These are phyloP conservation scores for Eucalyptus polyanthemos DNA, from an alignment of 345 rosid species.

Conservation along the genomic window DNA sequence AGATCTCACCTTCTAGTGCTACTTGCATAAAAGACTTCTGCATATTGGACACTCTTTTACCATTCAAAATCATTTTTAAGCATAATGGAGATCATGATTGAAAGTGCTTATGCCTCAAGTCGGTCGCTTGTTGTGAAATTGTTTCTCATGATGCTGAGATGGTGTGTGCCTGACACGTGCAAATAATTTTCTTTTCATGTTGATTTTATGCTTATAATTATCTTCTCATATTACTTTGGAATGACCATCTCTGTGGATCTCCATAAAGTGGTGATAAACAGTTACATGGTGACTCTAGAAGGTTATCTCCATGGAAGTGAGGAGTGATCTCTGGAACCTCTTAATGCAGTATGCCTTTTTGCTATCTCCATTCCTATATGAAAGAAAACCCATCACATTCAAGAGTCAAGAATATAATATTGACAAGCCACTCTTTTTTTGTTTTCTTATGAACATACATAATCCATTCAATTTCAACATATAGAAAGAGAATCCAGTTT, in stretches of 20 bases:
- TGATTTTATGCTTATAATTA: not conserved
- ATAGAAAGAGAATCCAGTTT: not conserved
- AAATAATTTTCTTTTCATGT: not conserved
- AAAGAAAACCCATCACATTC: not conserved
- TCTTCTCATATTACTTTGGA: not conserved
- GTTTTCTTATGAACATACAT: not conserved
- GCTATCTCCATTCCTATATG: not conserved
- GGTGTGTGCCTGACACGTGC: not conserved
- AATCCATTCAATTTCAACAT: not conserved
- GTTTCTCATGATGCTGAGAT: not conserved
- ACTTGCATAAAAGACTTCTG: not conserved
- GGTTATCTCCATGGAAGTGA: not conserved
- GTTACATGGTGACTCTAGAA: not conserved
- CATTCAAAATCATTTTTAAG: not conserved
- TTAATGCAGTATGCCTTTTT: not conserved
- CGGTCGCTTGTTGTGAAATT: not conserved
- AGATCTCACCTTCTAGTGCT: not conserved
- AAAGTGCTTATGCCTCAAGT: not conserved
- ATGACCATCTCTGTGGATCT: not conserved
- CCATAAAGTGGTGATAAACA: not conserved
- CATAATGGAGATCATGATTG: not conserved
- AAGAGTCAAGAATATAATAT: not conserved
- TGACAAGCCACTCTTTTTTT: not conserved
- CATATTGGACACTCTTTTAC: not conserved
- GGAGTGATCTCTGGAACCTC: not conserved